A percentile compares a stretch with the other conserved stretches of the same genome.
phyloP scores from a whole-genome alignment of 306 rosid genomes.

The Ammopiptanthus mongolicus region DNA sequence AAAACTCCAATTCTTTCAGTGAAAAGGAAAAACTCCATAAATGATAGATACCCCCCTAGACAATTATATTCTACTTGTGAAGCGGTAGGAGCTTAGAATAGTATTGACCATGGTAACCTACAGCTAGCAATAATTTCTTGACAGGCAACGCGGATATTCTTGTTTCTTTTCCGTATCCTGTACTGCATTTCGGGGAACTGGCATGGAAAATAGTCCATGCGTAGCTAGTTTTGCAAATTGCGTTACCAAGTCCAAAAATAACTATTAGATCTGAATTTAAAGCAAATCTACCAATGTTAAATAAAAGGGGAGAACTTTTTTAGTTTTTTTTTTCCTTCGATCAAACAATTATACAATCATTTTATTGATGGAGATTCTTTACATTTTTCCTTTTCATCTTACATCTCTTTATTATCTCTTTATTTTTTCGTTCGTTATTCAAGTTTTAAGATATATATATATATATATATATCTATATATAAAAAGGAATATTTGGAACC shows the following conservation, averaged over 20 bases:
- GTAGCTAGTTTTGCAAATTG: neutral
- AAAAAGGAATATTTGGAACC: no score
- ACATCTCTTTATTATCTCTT: no score
- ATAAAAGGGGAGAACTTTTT: no score
- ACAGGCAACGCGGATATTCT: neutral
- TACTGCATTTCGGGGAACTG: neutral
- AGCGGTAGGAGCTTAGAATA: neutral
- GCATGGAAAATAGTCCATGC: neutral
- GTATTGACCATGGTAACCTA: neutral
- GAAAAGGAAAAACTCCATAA: no score
- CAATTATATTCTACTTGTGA: neutral
- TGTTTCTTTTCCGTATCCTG: neutral
- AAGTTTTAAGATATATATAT: no score
- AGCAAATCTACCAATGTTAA: neutral
- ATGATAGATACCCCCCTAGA: neutral
- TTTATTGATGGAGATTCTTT: no score
- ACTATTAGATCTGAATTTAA: neutral
- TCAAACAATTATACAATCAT: no score
- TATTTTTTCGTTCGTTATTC: no score
- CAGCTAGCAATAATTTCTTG: neutral
- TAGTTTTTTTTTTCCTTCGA: no score
- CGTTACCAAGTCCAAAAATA: neutral
- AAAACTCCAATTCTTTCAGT: neutral
- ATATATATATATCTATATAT: no score
- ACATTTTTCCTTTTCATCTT: no score